These are phyloP conservation scores for Brassica juncea DNA, from an alignment of 345 rosid species.

Conservation along the genomic window DNA sequence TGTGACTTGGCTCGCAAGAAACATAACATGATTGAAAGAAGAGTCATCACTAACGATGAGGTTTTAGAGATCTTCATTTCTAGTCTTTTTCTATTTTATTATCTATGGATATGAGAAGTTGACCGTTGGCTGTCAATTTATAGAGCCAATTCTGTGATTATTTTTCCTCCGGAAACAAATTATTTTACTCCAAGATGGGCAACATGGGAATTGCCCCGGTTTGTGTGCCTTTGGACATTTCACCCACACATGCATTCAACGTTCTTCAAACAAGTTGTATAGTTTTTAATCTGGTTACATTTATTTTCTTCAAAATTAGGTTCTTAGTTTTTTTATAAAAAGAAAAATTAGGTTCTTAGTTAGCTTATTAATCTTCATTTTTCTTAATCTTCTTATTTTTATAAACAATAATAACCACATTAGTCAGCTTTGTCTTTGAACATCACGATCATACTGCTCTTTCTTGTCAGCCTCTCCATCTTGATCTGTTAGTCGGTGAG, in stretches of 20 bases:
- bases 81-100: neutral
- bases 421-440: constrained; percentile 44
- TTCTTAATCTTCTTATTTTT: neutral
- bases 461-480: constrained; percentile 51
- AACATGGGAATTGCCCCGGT: constrained; percentile 8
- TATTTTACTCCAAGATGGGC: constrained; percentile 9
- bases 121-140: constrained; percentile 11
- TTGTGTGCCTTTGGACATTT: constrained; percentile 13
- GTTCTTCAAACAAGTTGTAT: neutral
- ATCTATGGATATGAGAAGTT: neutral
- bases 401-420: neutral
- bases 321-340: neutral
- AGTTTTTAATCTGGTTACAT: neutral
- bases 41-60: constrained; percentile 4
- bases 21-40: constrained; percentile 11
- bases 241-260: constrained; percentile 10
- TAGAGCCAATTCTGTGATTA: neutral
- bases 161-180: neutral
- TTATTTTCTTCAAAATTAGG: neutral
- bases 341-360: neutral
- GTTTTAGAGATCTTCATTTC: constrained; percentile 9
- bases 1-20: constrained; percentile 24
- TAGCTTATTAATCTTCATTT: neutral
- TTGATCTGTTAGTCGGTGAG: constrained; percentile 23
- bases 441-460: constrained; percentile 48